Evolutionary conservation across 139 green algal species (phyloP), one percentile per base, ranked within the genome.

Genomic region (Asterochloris sp.): DNA sequence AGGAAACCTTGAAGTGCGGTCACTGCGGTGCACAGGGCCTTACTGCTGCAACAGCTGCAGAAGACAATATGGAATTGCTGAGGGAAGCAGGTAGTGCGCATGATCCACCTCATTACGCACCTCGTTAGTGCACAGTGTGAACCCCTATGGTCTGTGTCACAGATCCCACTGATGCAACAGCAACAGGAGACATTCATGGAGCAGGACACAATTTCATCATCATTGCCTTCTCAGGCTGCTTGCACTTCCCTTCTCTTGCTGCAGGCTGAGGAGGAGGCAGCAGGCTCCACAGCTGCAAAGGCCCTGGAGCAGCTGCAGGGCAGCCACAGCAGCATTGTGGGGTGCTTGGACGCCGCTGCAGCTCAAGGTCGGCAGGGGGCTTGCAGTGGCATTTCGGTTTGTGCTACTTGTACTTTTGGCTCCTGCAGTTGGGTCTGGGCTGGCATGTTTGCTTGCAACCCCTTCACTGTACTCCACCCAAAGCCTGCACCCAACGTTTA

Each of bases 291-390:
- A 80, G 47, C 76, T 27, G 23, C 67, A 62, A 61, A 80, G 76
- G 60, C 67, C n/a, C 60, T 62, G 23, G 60, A 80, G 76, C 76
- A 69, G 60, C n/a, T 80, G 76, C 76, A 80, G 24, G 76, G 68
- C 60, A 68, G 24, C 14, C 76, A 80, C 76, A 80, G 23, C 76
- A 68, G 60, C 21, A 21, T 80, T n/a, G 68, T 62, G n/a, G 76
- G 60, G 29, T 61, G 60, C 24, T 14, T 80, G 76, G 76, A 80
- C n/a, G 60, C 67, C 24, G 76, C 68, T 69, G 76, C 60, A 10
- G 24, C 24, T 24, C 76, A 80, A 69, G 76, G 76, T 80, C n/a
- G 68, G 76, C 21, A 47, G 14, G 23, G n/a, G n/a, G 29, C 24
- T 16, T 76, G 14, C 69, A 54, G 47, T 23, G 28, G 10, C n/a